Evolutionary conservation across 768 basidiomycete species (phyloP).

Genomic region (Peribolospora baueri): DNA sequence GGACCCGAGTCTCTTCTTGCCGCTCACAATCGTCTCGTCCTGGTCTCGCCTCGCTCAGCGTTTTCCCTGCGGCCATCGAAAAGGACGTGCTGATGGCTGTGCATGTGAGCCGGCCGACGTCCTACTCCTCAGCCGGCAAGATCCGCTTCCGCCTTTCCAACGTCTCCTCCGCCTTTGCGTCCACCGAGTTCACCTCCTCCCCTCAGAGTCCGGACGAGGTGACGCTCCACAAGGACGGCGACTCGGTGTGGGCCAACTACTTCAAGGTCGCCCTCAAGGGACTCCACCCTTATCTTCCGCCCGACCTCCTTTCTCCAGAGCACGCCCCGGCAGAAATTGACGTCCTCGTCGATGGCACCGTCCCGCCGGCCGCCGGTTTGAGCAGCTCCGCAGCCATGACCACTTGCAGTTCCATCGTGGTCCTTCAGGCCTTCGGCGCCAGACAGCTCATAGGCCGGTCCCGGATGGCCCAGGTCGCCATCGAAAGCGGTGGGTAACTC

Average conservation of each 20-base stretch:
- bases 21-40: not conserved
- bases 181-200: conserved; percentile 1
- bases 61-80: conserved; percentile 16
- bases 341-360: conserved; percentile 29
- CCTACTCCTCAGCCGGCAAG: not conserved
- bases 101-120: not conserved
- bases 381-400: conserved; percentile 80
- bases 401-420: conserved; percentile 57
- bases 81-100: conserved; percentile 13
- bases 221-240: conserved; percentile 2
- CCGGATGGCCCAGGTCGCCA: conserved; percentile 48
- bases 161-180: conserved; percentile 8
- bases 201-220: conserved; percentile 2
- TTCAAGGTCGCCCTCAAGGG: conserved; percentile 5
- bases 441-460: conserved; percentile 34
- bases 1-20: too few relatives aligned
- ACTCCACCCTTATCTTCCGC: not conserved
- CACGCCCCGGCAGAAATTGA: not conserved
- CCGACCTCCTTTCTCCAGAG: not conserved
- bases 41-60: not conserved
- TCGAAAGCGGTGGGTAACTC: conserved; percentile 52
- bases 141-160: conserved; percentile 10
- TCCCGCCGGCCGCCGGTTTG: conserved; percentile 66
- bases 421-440: conserved; percentile 33
- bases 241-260: conserved; percentile 10